phyloP scores from a whole-genome alignment of 306 rosid genomes.

The Vicia villosa region DNA sequence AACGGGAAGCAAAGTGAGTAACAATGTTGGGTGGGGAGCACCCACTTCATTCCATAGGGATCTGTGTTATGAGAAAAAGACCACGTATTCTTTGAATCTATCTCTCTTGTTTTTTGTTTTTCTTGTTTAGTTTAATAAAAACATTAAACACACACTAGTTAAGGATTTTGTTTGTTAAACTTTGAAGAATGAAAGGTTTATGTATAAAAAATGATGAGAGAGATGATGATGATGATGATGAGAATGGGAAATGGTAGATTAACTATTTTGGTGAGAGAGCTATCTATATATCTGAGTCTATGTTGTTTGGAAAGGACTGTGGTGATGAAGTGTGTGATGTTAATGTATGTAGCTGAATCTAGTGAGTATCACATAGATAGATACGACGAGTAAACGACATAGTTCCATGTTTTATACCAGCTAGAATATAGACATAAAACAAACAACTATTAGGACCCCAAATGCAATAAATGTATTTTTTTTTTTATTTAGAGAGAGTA shows the following conservation, averaged over 20 bases:
- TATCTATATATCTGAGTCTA: conserved; percentile 8
- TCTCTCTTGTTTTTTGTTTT: background rate
- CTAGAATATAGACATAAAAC: no score
- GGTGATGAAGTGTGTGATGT: background rate
- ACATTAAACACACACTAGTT: background rate
- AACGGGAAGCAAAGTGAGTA: conserved; percentile 38
- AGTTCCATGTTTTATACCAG: no score
- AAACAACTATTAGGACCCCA: no score
- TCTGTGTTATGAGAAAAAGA: conserved; percentile 68
- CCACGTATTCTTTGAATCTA: conserved; percentile 46
- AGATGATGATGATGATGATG: background rate
- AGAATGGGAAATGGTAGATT: conserved; percentile 28
- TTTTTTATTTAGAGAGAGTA: no score
- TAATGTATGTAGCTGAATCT: conserved; percentile 38
- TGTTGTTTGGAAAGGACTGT: conserved; percentile 15
- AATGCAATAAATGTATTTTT: no score
- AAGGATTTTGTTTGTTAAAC: conserved; percentile 34
- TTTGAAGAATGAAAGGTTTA: conserved; percentile 34
- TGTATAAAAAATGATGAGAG: conserved; percentile 25
- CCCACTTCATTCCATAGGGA: conserved; percentile 92
- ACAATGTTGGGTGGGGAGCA: conserved; percentile 60
- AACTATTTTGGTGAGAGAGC: conserved; percentile 29
- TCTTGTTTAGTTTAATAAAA: background rate
- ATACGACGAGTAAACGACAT: background rate
- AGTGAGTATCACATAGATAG: background rate